Conservation (phyloP, 805 yeast genomes). For the Brettanomyces nanus region DNA sequence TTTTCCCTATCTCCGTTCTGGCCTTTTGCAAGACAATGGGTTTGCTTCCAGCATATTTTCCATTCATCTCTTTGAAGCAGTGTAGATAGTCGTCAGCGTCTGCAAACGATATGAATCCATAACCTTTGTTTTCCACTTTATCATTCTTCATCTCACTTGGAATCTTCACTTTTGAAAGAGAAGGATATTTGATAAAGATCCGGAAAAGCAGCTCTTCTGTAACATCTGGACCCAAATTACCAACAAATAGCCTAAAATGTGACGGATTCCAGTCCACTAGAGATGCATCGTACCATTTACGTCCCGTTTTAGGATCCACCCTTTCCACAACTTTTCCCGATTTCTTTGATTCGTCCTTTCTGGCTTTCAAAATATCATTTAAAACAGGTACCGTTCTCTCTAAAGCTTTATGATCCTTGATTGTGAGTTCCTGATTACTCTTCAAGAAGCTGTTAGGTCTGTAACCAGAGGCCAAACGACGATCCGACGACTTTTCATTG, state of each 20-base stretch:
- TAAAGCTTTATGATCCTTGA: slow-evolving; percentile 9
- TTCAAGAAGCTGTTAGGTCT: slow-evolving; percentile 38
- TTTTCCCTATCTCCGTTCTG: slow-evolving; percentile 29
- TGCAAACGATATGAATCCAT: slow-evolving; percentile 64
- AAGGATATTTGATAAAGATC: slow-evolving; percentile 46
- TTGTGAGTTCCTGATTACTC: slow-evolving; percentile 19
- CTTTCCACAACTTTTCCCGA: slow-evolving; percentile 30
- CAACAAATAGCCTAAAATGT: slow-evolving; percentile 67
- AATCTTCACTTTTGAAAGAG: slow-evolving; percentile 51
- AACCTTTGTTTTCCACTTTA: slow-evolving; percentile 47
- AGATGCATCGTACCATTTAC: slow-evolving; percentile 39
- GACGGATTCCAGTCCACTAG: slow-evolving; percentile 59
- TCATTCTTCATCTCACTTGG: slow-evolving; percentile 39
- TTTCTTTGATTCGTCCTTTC: slow-evolving; percentile 6
- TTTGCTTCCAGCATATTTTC: slow-evolving; percentile 65
- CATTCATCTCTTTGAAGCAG: slow-evolving; percentile 71
- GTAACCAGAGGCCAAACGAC: slow-evolving; percentile 45
- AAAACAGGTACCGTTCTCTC: slow-evolving; percentile 14
- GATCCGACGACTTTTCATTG: slow-evolving; percentile 36
- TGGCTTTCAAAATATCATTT: slow-evolving; percentile 1
- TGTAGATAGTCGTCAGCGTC: slow-evolving; percentile 57
- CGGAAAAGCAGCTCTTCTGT: slow-evolving; percentile 45
- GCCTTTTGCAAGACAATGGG: slow-evolving; percentile 68
- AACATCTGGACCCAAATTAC: slow-evolving; percentile 64
- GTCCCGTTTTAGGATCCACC: slow-evolving; percentile 33